A percentile compares a stretch with the other conserved stretches of the same genome.
Evolutionary conservation across 192 early-diverging fungal genomes (phyloP).

Genomic region (Backusella tarrabulga): DNA sequence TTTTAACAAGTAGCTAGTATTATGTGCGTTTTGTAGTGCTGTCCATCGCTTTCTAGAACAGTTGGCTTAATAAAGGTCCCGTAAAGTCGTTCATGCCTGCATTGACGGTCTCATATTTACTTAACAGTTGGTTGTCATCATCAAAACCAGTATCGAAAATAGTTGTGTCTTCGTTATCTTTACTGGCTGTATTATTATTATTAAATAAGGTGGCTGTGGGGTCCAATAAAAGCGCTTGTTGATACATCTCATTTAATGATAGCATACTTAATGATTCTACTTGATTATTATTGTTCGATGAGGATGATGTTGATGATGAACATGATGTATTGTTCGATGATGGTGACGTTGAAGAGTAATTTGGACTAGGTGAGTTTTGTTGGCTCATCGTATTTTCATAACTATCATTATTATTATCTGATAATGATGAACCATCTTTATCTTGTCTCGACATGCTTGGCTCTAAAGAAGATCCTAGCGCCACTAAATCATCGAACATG

Average conservation of each 20-base stretch:
- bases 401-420: slow-evolving; percentile 1
- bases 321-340: neutral
- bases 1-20: neutral
- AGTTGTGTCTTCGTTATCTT: neutral
- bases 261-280: slow-evolving; percentile 8
- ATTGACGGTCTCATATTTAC: slow-evolving; percentile 21
- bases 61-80: slow-evolving; percentile 1
- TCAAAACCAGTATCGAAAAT: neutral
- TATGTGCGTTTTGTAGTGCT: neutral
- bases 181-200: neutral
- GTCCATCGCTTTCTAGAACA: slow-evolving; percentile 1
- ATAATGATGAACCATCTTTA: neutral
- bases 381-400: slow-evolving; percentile 2
- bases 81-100: slow-evolving; percentile 19
- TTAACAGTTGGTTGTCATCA: neutral
- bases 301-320: neutral
- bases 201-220: neutral
- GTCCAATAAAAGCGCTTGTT: slow-evolving; percentile 13
- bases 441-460: neutral
- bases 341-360: neutral
- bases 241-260: slow-evolving; percentile 16
- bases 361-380: slow-evolving; percentile 12
- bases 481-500: slow-evolving; percentile 12
- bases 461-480: neutral
- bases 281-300: neutral